Evolutionary conservation across 768 basidiomycete genomes (phyloP).

Genomic region (Saitozyma podzolica): DNA sequence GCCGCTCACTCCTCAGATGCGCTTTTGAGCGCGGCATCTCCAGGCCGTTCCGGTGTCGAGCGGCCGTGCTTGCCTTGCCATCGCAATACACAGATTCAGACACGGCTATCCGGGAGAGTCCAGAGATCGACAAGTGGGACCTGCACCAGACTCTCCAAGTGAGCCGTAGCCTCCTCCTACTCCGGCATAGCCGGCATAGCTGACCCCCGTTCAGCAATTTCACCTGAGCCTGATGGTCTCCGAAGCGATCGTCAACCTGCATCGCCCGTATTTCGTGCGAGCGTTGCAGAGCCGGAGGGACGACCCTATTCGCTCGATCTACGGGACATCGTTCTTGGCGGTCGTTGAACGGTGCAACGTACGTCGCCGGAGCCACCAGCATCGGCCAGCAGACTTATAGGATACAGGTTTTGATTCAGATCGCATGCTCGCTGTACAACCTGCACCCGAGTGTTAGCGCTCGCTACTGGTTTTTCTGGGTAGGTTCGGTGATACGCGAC

Average conservation of each 20-base stretch:
- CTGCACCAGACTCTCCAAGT: conserved; percentile 9
- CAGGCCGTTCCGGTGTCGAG: conserved; percentile 9
- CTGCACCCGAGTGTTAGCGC: conserved; percentile 15
- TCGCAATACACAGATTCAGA: conserved; percentile 21
- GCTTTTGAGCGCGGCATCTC: conserved; percentile 1
- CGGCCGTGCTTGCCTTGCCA: conserved; percentile 18
- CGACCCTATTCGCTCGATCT: conserved; percentile 19
- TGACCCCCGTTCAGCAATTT: conserved; percentile 11
- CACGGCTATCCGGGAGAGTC: conserved; percentile 9
- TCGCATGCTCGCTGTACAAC: conserved; percentile 18
- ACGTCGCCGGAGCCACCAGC: conserved; percentile 1
- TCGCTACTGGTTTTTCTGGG: conserved; percentile 32
- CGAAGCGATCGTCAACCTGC: conserved; percentile 25
- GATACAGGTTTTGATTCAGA: conserved; percentile 25
- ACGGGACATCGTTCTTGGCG: conserved; percentile 21
- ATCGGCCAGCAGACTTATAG: no score
- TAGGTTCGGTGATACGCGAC: conserved; percentile 4
- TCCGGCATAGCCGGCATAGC: no score
- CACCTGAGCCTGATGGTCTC: conserved; percentile 26
- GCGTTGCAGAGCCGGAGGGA: conserved; percentile 18
- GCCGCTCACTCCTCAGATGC: conserved; percentile 16
- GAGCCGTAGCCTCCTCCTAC: no score
- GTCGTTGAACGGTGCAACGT: conserved; percentile 32
- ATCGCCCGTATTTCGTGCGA: conserved; percentile 30
- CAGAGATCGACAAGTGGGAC: conserved; percentile 7